Evolutionary conservation across 805 yeast species (phyloP), one percentile per base, ranked within the genome.

Genomic region (Vanderwaltozyma tropicalis): DNA sequence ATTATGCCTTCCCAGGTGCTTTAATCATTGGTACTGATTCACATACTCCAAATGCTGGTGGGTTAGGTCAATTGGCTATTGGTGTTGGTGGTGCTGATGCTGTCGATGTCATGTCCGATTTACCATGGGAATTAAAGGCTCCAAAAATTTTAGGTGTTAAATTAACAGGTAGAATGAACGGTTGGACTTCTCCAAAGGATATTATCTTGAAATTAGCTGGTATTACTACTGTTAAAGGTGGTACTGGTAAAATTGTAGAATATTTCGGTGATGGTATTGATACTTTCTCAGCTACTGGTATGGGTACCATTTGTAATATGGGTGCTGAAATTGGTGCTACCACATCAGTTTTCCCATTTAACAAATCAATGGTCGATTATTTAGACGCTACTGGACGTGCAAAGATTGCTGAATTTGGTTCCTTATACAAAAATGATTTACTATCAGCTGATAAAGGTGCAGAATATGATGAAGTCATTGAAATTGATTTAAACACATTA

Each of bases 1-100:
- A 92, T 72, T 92, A 85, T 63, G 81, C 95, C 41, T 92, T 86
- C 52, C 98, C 98, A 41, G 98, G 98, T 55, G 72, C 85, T 46
- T 78, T 92, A 84, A 83, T 92, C 87, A 74, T 92, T 43, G 98
- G 98, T 50, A 92, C 98, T 30, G 98, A 92, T 64, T 88, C 97
- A 1, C 98, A 92, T 63, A 92, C 98, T 34, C 98, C 98, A 34
- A 92, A 92, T 56, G 98, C 98, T 22, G 98, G 98, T 68, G 98
- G 98, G 49, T 69, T 92, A 45, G 98, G 98, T 61, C 95, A 95
- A 49, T 80, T 89, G 48, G 97, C 98, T 53, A 92, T 92, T 60
- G 98, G 98, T 67, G 98, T 92, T 29, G 98, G 98, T 67, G 98
- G 98, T 71, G 98, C 98, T 39, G 98, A 92, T 66, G 98, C 98